These are phyloP conservation scores for Silene coronaria DNA, from an alignment of 179 eudicot genomes.

Conservation along the genomic window DNA sequence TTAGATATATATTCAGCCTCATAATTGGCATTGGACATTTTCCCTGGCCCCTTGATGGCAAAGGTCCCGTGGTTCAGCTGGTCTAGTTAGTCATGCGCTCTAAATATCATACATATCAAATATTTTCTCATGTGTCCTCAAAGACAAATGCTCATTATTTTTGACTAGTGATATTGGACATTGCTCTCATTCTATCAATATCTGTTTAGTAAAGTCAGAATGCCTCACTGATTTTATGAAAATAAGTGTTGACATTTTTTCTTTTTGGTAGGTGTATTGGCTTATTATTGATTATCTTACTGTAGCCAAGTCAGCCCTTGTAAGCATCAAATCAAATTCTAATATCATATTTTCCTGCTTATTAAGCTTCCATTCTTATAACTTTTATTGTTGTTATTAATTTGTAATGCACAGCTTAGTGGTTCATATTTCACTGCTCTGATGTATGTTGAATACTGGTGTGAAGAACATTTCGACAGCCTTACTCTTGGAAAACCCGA, in stretches of 20 bases:
- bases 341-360: neutral
- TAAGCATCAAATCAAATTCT: conserved; percentile 44
- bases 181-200: neutral
- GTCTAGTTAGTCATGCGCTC: neutral
- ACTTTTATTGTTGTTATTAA: neutral
- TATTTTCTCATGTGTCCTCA: neutral
- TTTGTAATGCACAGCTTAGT: conserved; percentile 44
- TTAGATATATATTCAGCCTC: neutral
- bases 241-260: neutral
- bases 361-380: neutral
- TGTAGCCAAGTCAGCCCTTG: conserved; percentile 82
- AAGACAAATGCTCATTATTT: neutral
- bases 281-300: conserved; percentile 71
- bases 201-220: neutral
- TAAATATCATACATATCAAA: neutral
- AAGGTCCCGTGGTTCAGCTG: neutral
- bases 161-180: neutral
- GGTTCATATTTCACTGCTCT: conserved; percentile 94
- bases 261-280: conserved; percentile 74
- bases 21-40: conserved; percentile 4
- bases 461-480: conserved; percentile 67
- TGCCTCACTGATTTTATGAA: neutral
- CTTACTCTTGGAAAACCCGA: conserved; percentile 88
- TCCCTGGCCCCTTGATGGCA: no score
- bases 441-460: conserved; percentile 97